Conservation (phyloP, 1,284 basidiomycete species). For the Phylloboletellus chloephorus region DNA sequence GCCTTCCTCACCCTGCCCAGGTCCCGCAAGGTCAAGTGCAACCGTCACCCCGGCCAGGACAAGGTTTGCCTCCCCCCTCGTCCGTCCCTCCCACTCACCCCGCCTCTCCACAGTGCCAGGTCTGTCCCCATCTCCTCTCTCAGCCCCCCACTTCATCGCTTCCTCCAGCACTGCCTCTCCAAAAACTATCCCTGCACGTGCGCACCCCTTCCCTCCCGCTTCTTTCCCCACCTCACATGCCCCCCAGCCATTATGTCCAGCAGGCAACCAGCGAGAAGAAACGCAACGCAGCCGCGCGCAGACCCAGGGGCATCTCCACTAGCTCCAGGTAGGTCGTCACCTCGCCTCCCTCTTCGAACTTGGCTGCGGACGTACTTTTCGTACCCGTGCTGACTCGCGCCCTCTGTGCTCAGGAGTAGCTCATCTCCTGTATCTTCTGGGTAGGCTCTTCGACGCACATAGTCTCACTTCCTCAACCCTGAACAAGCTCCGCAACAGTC, state of each 20-base stretch:
- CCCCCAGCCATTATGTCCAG: conserved; percentile 64
- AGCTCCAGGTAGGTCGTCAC: conserved; percentile 38
- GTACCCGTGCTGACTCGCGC: conserved; percentile 30
- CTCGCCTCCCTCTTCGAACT: conserved; percentile 5
- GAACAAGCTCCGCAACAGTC: conserved; percentile 26
- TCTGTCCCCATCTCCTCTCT: conserved; percentile 29
- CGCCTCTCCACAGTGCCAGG: conserved; percentile 53
- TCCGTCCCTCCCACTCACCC: conserved; percentile 8
- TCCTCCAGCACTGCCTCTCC: conserved; percentile 64
- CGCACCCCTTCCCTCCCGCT: conserved; percentile 28
- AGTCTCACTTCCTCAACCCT: conserved; percentile 20
- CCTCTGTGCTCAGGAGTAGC: conserved; percentile 16
- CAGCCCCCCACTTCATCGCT: too few species aligned
- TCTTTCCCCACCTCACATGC: conserved; percentile 23
- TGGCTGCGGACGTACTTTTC: conserved; percentile 20
- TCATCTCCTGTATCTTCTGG: conserved; percentile 34
- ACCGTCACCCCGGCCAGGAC: conserved; percentile 68
- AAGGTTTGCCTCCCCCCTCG: conserved; percentile 48
- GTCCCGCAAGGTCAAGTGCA: conserved; percentile 78
- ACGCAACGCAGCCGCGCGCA: conserved; percentile 51
- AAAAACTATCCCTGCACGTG: conserved; percentile 85
- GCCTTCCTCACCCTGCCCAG: conserved; percentile 35
- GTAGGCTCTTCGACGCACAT: conserved; percentile 26
- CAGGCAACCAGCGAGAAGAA: conserved; percentile 80
- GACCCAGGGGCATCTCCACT: conserved; percentile 54